Conservation (phyloP, 441 rosid genomes). For the Gossypium trilobum region DNA sequence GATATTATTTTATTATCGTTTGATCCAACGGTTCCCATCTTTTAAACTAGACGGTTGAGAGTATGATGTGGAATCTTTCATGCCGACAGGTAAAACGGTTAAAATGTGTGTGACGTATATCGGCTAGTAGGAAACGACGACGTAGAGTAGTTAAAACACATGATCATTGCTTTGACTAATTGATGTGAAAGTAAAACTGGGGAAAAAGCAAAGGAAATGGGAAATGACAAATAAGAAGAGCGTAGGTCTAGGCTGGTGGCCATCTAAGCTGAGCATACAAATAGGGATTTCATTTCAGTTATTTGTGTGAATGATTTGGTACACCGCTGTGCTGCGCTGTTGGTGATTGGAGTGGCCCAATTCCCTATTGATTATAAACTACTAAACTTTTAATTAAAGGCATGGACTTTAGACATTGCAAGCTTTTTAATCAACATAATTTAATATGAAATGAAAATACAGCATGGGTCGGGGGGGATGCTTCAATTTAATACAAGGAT, state of each 20-base stretch:
- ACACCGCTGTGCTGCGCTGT: background rate
- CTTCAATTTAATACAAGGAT: too few species aligned
- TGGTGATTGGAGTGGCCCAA: background rate
- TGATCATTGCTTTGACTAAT: background rate
- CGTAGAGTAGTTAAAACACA: slow-evolving; percentile 7
- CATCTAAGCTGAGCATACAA: background rate
- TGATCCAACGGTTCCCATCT: slow-evolving; percentile 12
- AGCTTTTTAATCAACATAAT: background rate
- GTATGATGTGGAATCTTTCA: background rate
- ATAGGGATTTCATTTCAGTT: background rate
- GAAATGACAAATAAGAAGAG: background rate
- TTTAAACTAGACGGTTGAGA: background rate
- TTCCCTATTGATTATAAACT: background rate
- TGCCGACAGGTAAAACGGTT: slow-evolving; percentile 25
- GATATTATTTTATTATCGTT: background rate
- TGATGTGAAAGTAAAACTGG: background rate
- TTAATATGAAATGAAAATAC: too few species aligned
- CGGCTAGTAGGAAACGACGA: slow-evolving; percentile 10
- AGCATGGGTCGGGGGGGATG: too few species aligned
- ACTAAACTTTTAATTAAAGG: background rate
- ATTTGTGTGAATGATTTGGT: background rate
- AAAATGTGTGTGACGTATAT: slow-evolving; percentile 6
- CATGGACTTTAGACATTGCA: background rate
- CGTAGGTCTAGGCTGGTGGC: background rate
- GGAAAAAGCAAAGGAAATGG: background rate